Conservation (phyloP, 257 asterid genomes). For the Parsonsia alboflavescens region DNA sequence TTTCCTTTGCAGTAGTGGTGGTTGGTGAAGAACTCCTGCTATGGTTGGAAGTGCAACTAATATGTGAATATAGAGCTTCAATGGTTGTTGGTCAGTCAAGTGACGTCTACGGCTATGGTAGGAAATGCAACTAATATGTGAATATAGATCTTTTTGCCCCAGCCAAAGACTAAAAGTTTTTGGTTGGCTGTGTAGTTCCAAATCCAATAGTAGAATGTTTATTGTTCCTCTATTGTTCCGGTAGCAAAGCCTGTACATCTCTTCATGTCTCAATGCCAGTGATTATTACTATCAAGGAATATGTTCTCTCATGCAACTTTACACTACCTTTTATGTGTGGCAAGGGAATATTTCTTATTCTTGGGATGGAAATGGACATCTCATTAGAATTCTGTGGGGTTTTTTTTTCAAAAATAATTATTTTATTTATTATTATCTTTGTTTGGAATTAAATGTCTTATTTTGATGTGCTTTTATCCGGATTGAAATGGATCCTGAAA, state of each 20-base stretch:
- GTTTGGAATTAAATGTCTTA: no score
- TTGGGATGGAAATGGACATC: no score
- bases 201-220: not conserved
- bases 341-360: not conserved
- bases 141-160: not conserved
- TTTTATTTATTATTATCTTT: no score
- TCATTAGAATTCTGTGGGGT: no score
- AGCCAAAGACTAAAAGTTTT: not conserved
- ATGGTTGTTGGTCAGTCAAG: not conserved
- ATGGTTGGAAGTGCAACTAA: not conserved
- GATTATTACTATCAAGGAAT: no score
- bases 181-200: not conserved
- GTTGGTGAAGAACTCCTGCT: not conserved
- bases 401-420: no score
- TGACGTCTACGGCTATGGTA: not conserved
- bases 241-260: no score
- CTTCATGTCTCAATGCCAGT: no score
- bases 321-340: not conserved
- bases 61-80: constrained; percentile 1
- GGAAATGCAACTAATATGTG: constrained; percentile 2
- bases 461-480: no score
- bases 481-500: no score
- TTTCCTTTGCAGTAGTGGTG: constrained; percentile 5
- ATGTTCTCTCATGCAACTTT: no score
- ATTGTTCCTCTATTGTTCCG: no score